phyloP scores from a whole-genome alignment of 345 rosid species.

The Turritis glabra region DNA sequence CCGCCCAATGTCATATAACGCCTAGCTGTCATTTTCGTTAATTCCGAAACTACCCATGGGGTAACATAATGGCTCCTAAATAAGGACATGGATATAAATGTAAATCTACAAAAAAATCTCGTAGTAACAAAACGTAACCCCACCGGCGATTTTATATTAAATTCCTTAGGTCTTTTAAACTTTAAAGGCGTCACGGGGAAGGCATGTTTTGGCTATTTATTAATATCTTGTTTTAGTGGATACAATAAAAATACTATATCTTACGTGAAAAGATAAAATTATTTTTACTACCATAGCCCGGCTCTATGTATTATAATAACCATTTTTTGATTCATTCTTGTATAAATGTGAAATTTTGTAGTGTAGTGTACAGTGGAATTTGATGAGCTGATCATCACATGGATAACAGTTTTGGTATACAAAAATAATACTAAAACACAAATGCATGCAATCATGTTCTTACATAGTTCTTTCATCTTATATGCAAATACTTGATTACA shows the following conservation, averaged over 20 bases:
- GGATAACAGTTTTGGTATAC: neutral
- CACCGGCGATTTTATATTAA: constrained; percentile 42
- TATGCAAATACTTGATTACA: neutral
- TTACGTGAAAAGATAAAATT: neutral
- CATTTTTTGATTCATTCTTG: no score
- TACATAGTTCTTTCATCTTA: neutral
- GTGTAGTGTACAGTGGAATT: neutral
- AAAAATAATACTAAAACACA: neutral
- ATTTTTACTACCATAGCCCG: constrained; percentile 13
- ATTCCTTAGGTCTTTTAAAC: constrained; percentile 13
- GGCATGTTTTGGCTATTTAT: constrained; percentile 28
- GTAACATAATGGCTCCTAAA: neutral
- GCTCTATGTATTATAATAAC: neutral
- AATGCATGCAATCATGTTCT: neutral
- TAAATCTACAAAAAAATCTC: neutral
- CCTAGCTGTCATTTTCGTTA: constrained; percentile 36
- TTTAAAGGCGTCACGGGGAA: constrained; percentile 40
- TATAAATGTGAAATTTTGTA: neutral
- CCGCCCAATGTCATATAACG: constrained; percentile 36
- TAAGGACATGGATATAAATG: constrained; percentile 28
- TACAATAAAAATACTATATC: neutral
- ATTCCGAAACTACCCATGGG: constrained; percentile 30
- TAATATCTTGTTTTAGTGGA: constrained; percentile 27
- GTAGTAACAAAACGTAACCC: constrained; percentile 40
- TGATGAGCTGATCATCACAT: neutral